Evolutionary conservation across 495 filamentous ascomycete species (phyloP).

Genomic region (Chlorociboria aeruginascens): DNA sequence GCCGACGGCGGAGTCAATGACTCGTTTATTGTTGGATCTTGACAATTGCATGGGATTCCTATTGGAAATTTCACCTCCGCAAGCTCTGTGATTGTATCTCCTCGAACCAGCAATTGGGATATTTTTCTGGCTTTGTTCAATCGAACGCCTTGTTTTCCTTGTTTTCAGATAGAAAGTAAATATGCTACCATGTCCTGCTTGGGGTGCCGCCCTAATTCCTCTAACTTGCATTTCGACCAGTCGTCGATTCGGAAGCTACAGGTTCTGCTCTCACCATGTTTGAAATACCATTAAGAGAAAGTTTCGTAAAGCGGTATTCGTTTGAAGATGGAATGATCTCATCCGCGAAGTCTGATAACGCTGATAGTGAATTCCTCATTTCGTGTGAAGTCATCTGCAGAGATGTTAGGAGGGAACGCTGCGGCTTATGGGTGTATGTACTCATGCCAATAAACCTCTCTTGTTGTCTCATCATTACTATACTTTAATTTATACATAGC

Average conservation of each 20-base stretch:
- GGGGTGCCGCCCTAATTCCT: constrained; percentile 64
- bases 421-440: background rate
- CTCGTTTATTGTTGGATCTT: too few relatives aligned
- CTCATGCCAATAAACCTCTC: constrained; percentile 87
- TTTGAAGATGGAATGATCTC: constrained; percentile 24
- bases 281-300: constrained; percentile 32
- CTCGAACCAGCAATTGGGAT: too few relatives aligned
- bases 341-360: constrained; percentile 52
- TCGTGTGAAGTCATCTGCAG: constrained; percentile 25
- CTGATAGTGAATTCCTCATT: constrained; percentile 60
- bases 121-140: too few relatives aligned
- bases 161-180: too few relatives aligned
- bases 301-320: constrained; percentile 51
- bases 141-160: too few relatives aligned
- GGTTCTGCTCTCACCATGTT: constrained; percentile 14
- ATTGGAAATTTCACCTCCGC: too few relatives aligned
- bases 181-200: constrained; percentile 59
- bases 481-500: constrained; percentile 39
- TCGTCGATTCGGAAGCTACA: constrained; percentile 68
- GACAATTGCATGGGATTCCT: too few relatives aligned
- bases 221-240: constrained; percentile 73
- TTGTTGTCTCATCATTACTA: constrained; percentile 56
- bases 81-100: too few relatives aligned
- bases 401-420: background rate
- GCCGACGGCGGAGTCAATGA: too few relatives aligned